A percentile compares a stretch with the other conserved stretches of the same genome.
phyloP scores from a whole-genome alignment of 495 filamentous ascomycete genomes.

The Tuber microsphaerosporum region DNA sequence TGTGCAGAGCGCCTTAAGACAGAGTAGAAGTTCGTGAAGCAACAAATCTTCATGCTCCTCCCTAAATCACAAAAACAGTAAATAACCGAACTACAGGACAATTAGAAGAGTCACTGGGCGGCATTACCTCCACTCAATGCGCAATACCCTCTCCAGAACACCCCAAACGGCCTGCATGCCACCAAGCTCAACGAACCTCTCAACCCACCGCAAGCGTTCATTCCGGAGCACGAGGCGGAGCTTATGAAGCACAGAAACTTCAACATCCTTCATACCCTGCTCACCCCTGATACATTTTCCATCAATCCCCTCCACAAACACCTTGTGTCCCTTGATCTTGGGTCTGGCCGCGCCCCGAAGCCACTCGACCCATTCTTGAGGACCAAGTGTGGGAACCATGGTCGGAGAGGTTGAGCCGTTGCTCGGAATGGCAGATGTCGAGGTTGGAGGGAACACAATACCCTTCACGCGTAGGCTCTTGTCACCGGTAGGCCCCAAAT shows the following conservation, averaged over 20 bases:
- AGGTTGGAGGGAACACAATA: slow-evolving; percentile 45
- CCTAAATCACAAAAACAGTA: slow-evolving; percentile 46
- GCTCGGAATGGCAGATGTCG: slow-evolving; percentile 36
- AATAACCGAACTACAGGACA: slow-evolving; percentile 3
- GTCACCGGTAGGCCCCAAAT: slow-evolving; percentile 46
- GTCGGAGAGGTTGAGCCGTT: slow-evolving; percentile 42
- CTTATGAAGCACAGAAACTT: slow-evolving; percentile 92
- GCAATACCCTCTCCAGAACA: slow-evolving; percentile 80
- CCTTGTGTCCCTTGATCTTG: slow-evolving; percentile 48
- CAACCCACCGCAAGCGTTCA: slow-evolving; percentile 91
- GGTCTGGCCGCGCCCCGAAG: slow-evolving; percentile 45
- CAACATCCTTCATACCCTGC: slow-evolving; percentile 54
- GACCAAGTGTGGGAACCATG: slow-evolving; percentile 45
- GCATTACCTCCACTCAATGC: slow-evolving; percentile 88
- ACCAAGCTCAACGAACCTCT: slow-evolving; percentile 76
- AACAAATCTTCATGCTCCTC: slow-evolving; percentile 95
- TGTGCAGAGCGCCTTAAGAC: slow-evolving; percentile 90
- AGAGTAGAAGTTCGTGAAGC: slow-evolving; percentile 84
- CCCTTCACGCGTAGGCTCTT: slow-evolving; percentile 48
- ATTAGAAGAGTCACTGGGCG: background rate
- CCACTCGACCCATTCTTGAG: slow-evolving; percentile 41
- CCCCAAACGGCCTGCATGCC: slow-evolving; percentile 88
- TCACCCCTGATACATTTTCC: slow-evolving; percentile 27
- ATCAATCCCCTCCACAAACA: slow-evolving; percentile 36
- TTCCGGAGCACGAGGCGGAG: slow-evolving; percentile 82